Evolutionary conservation across 1,139 yeast genomes (phyloP), one percentile per base, ranked within the genome.

Genomic region (Taphrina wiesneri): DNA sequence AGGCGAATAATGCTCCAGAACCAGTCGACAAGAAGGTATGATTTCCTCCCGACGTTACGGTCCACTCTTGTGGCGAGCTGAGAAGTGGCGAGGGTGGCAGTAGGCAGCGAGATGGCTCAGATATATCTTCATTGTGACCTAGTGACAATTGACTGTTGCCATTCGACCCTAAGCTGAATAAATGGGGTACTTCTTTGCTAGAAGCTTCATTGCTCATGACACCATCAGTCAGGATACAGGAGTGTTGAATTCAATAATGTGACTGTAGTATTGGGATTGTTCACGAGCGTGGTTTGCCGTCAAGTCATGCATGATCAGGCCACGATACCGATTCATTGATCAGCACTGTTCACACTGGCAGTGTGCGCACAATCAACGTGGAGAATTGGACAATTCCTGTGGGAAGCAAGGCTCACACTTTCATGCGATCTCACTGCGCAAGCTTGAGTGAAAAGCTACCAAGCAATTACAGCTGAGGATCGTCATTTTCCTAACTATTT

Each of bases 1-100:
- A 73, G 0, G 84, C 83, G 70, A 77, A 85, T 0, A 86, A 75
- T 0, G 76, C 74, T 0, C 93, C 93, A 63, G 80, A 76, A 1
- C 75, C 78, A 15, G 84, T 74, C 6, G 90, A 75, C 1, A 90
- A 70, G 43, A 90, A 72, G 0, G 96, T 86, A 74, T 93, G 98
- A 73, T 91, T 92, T 0, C 98, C 98, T 2, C 98, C 98, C 73
- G 91, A 85, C 0, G 80, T 81, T 41, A 86, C 79, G 74, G 77
- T 80, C 56, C 49, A 23, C 7, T 11, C 43, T 11, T 9, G 2
- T 17, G 25, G 13, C 28, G 28, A 21, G 39, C 28, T 17, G 4
- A 47, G 39, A 13, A 56, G 56, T 52, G 73, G 64, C 2, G 49
- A 19, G 1, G 49, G 9, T 13, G 63, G 52, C 11, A 56, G 23